Evolutionary conservation across 768 basidiomycete species (phyloP).

Genomic region (Roridomyces roridus): DNA sequence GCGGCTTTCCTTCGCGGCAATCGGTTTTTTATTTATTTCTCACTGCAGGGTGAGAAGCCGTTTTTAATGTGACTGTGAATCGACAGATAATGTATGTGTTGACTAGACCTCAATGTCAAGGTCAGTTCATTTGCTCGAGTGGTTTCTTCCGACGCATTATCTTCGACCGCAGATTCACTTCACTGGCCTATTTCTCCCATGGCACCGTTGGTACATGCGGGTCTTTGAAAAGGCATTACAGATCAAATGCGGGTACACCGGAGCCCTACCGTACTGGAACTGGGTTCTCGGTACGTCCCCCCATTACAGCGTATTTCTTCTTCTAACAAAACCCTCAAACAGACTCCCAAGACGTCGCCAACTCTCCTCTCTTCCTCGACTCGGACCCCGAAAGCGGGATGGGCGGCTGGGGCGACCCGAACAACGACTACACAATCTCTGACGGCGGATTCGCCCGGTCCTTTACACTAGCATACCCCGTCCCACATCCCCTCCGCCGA

Average conservation of each 20-base stretch:
- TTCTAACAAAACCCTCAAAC: background rate
- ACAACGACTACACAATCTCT: constrained; percentile 27
- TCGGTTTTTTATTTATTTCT: background rate
- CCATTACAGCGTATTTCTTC: background rate
- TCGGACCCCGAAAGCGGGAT: constrained; percentile 23
- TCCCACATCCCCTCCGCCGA: constrained; percentile 38
- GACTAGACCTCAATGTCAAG: constrained; percentile 2
- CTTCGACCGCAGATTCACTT: constrained; percentile 5
- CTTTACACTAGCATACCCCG: constrained; percentile 37
- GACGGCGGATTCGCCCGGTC: constrained; percentile 35
- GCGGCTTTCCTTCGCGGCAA: background rate
- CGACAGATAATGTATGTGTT: no score
- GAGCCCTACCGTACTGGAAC: constrained; percentile 21
- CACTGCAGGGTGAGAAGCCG: constrained; percentile 1
- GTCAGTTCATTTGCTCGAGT: background rate
- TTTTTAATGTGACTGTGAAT: no score
- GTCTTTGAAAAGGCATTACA: constrained; percentile 16
- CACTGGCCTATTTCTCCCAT: constrained; percentile 23
- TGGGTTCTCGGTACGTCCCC: constrained; percentile 13
- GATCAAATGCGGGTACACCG: constrained; percentile 11
- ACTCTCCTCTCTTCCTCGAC: constrained; percentile 26
- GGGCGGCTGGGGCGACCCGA: constrained; percentile 29
- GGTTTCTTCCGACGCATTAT: background rate
- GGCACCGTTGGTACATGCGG: constrained; percentile 20
- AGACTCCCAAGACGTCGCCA: constrained; percentile 22